Evolutionary conservation across 768 basidiomycete genomes (phyloP).

Genomic region (Ramaria rubella): DNA sequence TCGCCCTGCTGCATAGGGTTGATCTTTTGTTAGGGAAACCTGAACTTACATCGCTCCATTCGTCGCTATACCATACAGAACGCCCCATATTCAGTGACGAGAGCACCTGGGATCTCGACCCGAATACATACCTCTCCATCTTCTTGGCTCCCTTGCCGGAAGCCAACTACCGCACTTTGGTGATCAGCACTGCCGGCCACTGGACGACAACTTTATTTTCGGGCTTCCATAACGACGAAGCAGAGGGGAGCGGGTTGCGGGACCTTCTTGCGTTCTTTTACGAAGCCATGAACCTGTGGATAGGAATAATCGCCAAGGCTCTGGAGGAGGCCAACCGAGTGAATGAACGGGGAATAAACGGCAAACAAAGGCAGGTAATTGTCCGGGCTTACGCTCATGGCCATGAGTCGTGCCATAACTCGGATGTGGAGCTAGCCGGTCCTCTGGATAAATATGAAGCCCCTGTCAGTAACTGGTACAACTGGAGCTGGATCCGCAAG

Average conservation of each 20-base stretch:
- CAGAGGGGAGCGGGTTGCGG: conserved; percentile 41
- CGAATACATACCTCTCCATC: conserved; percentile 44
- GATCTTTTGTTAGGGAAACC: conserved; percentile 48
- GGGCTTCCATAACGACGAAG: conserved; percentile 30
- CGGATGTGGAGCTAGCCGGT: conserved; percentile 37
- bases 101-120: conserved; percentile 44
- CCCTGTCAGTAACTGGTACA: conserved; percentile 47
- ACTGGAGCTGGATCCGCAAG: conserved; percentile 56
- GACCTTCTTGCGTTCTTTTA: conserved; percentile 52
- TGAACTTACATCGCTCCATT: conserved; percentile 43
- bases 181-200: conserved; percentile 61
- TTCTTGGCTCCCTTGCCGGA: conserved; percentile 43
- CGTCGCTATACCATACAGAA: conserved; percentile 19
- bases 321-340: conserved; percentile 30
- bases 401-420: conserved; percentile 57
- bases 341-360: conserved; percentile 16
- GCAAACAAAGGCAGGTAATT: conserved; percentile 37
- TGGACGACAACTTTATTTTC: conserved; percentile 57
- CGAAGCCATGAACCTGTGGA: conserved; percentile 52
- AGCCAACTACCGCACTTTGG: conserved; percentile 52
- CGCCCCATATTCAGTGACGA: conserved; percentile 51
- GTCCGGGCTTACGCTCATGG: conserved; percentile 58
- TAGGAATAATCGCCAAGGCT: conserved; percentile 41
- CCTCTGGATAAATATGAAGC: conserved; percentile 29
- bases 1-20: conserved; percentile 27